These are phyloP conservation scores for Tetratostichococcus sp. DNA, from an alignment of 139 green algal species.

Conservation along the genomic window DNA sequence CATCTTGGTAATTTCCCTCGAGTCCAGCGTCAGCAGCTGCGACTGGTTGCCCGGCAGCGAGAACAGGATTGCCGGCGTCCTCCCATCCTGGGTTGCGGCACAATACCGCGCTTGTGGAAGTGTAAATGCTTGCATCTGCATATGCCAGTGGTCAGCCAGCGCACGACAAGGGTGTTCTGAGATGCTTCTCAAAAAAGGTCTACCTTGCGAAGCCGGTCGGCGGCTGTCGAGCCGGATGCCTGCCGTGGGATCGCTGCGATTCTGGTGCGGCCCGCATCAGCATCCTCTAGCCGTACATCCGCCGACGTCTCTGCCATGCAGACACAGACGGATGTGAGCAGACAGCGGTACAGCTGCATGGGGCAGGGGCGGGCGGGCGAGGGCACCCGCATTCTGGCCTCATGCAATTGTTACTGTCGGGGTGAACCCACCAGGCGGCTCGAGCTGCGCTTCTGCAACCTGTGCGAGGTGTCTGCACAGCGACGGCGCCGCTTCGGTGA, in stretches of 20 bases:
- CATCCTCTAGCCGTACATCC: neutral
- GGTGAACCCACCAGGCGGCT: neutral
- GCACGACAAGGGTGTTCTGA: no score
- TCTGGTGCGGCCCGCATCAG: neutral
- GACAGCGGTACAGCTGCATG: no score
- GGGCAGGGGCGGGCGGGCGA: no score
- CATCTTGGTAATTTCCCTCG: neutral
- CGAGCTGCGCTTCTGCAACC: neutral
- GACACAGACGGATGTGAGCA: no score
- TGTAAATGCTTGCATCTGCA: no score
- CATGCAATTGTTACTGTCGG: no score
- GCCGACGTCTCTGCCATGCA: neutral
- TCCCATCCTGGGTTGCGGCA: slow-evolving; percentile 8
- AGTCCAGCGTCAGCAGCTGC: slow-evolving; percentile 28
- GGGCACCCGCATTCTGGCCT: no score
- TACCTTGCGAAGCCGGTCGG: slow-evolving; percentile 12
- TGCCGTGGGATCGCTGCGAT: slow-evolving; percentile 7
- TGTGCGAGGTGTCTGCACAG: neutral
- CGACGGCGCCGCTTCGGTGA: neutral
- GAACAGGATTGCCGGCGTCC: slow-evolving; percentile 31
- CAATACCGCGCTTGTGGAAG: no score
- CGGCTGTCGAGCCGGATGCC: slow-evolving; percentile 2
- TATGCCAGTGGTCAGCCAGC: no score
- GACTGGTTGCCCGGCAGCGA: slow-evolving; percentile 16
- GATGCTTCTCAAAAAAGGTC: neutral